These are phyloP conservation scores for Plasmodium berghei DNA, from an alignment of 169 alveolate species.

Conservation along the genomic window DNA sequence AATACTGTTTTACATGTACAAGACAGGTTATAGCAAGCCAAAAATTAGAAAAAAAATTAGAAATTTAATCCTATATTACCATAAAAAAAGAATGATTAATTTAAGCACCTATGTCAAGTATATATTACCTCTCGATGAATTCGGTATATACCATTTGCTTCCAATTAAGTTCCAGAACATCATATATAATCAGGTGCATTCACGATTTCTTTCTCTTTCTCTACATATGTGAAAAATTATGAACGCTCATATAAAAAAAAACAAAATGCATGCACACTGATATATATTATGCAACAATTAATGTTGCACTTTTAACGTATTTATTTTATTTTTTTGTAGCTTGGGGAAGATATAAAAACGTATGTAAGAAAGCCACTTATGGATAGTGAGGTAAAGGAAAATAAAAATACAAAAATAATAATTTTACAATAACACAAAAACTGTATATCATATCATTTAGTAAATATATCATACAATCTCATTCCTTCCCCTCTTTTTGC, in stretches of 20 bases:
- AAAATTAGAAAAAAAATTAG: constrained; percentile 69
- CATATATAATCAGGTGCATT: constrained; percentile 50
- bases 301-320: too few species aligned
- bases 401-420: not conserved
- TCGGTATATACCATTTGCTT: constrained; percentile 64
- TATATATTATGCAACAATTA: too few species aligned
- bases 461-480: too few species aligned
- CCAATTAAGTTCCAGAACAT: constrained; percentile 54
- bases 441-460: not conserved
- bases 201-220: not conserved
- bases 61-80: constrained; percentile 51
- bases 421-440: not conserved
- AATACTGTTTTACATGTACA: constrained; percentile 74
- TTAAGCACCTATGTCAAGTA: constrained; percentile 36
- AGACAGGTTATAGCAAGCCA: constrained; percentile 76
- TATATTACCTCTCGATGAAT: constrained; percentile 68
- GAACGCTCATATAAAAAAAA: not conserved
- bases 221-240: not conserved
- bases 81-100: constrained; percentile 46
- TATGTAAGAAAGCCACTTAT: constrained; percentile 37
- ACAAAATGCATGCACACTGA: not conserved
- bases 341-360: constrained; percentile 37
- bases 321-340: constrained; percentile 25
- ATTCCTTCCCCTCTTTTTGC: too few species aligned
- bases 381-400: constrained; percentile 32